phyloP scores from a whole-genome alignment of 2,329 filamentous ascomycete species.

The Fusarium tricinctum region DNA sequence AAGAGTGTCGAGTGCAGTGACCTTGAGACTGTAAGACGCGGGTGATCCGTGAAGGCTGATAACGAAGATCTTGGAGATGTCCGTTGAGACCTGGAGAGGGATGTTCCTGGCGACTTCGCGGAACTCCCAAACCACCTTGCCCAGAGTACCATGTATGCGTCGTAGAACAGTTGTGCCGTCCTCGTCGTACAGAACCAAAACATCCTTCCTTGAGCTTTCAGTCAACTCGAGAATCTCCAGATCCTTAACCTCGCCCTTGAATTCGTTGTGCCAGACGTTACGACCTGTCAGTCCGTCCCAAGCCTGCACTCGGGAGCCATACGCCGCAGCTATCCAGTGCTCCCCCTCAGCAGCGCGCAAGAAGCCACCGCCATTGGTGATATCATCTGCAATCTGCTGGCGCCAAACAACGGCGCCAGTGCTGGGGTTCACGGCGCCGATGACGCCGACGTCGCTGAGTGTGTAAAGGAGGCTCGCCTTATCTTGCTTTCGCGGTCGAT shows the following conservation, averaged over 20 bases:
- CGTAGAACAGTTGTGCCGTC: constrained; percentile 71
- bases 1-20: constrained; percentile 78
- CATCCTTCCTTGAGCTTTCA: constrained; percentile 75
- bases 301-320: constrained; percentile 77
- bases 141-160: constrained; percentile 79
- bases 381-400: constrained; percentile 74
- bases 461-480: constrained; percentile 94
- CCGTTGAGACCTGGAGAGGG: constrained; percentile 80
- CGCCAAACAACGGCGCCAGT: constrained; percentile 90
- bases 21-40: constrained; percentile 81
- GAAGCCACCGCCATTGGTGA: constrained; percentile 63
- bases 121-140: constrained; percentile 83
- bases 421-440: constrained; percentile 91
- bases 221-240: constrained; percentile 83
- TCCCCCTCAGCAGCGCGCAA: constrained; percentile 84
- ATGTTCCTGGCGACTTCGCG: constrained; percentile 76
- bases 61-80: constrained; percentile 80
- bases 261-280: constrained; percentile 78
- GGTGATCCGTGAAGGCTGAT: constrained; percentile 79
- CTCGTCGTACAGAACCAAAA: constrained; percentile 77
- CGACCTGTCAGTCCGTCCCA: constrained; percentile 90
- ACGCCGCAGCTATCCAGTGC: constrained; percentile 80
- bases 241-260: constrained; percentile 72
- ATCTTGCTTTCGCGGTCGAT: constrained; percentile 83
- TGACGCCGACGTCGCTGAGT: constrained; percentile 83